Percentiles rank a stretch among this genome's conserved stretches.
These are phyloP conservation scores for Scortechinia acanthostroma DNA, from an alignment of 2,329 filamentous ascomycete genomes.

Conservation along the genomic window DNA sequence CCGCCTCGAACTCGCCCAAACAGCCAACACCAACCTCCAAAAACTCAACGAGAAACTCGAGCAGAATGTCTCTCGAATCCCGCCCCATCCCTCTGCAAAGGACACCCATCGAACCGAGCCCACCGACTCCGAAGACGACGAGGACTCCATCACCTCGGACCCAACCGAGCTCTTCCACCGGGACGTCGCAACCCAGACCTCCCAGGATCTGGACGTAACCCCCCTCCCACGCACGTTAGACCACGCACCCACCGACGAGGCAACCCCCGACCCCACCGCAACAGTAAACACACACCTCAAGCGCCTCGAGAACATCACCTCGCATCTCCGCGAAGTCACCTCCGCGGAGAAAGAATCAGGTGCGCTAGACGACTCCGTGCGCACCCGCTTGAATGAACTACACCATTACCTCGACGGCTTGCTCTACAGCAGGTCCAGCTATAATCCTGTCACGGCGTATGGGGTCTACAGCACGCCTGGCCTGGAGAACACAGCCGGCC, in stretches of 20 bases:
- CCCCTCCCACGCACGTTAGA: slow-evolving; percentile 8
- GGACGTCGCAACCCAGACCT: slow-evolving; percentile 56
- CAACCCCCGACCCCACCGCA: slow-evolving; percentile 6
- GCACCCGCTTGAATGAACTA: slow-evolving; percentile 30
- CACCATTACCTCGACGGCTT: slow-evolving; percentile 41
- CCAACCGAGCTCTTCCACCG: slow-evolving; percentile 58
- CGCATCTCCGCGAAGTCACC: slow-evolving; percentile 37
- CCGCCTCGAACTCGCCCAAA: slow-evolving; percentile 46
- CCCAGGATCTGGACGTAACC: slow-evolving; percentile 30
- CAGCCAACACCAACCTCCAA: slow-evolving; percentile 38
- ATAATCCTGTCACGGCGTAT: slow-evolving; percentile 14
- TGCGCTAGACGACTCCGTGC: slow-evolving; percentile 13
- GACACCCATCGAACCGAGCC: slow-evolving; percentile 9
- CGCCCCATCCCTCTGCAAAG: slow-evolving; percentile 19
- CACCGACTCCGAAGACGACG: slow-evolving; percentile 31
- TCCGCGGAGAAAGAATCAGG: slow-evolving; percentile 21
- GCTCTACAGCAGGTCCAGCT: slow-evolving; percentile 22
- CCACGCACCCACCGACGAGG: neutral
- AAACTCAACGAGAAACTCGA: slow-evolving; percentile 47
- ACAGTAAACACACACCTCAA: slow-evolving; percentile 26
- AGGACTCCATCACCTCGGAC: slow-evolving; percentile 41
- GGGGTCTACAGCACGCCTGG: neutral
- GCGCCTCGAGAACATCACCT: slow-evolving; percentile 37
- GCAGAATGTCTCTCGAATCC: slow-evolving; percentile 39
- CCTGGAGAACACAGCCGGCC: neutral